These are phyloP conservation scores for Chenopodium berlandieri DNA, from an alignment of 148 eudicot genomes.

Conservation along the genomic window DNA sequence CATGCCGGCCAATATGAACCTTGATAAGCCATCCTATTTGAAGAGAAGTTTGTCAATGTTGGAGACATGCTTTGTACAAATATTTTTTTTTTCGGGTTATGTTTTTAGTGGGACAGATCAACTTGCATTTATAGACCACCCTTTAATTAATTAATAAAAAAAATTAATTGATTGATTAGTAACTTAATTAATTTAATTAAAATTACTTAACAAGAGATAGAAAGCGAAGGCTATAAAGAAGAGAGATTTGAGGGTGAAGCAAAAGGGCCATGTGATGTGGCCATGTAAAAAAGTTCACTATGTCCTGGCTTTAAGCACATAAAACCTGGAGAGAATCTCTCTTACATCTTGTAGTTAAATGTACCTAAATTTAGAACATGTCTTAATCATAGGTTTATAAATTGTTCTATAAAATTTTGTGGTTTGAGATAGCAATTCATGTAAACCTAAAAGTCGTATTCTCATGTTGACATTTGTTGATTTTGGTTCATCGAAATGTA, in stretches of 20 bases:
- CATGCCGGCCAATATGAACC: conserved; percentile 17
- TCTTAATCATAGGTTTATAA: conserved; percentile 1
- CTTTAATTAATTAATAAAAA: background rate
- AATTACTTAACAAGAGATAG: background rate
- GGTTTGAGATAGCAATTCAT: background rate
- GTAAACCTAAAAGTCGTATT: background rate
- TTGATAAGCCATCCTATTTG: conserved; percentile 1
- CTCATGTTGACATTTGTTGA: background rate
- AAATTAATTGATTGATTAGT: background rate
- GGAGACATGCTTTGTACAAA: conserved; percentile 15
- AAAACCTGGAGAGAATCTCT: conserved; percentile 49
- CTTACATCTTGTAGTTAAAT: background rate
- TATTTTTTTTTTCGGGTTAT: background rate
- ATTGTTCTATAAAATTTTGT: background rate
- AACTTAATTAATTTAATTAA: background rate
- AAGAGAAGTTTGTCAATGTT: conserved; percentile 15
- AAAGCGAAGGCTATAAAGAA: background rate
- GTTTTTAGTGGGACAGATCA: conserved; percentile 6
- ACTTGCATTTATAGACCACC: background rate
- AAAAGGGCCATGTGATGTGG: conserved; percentile 16
- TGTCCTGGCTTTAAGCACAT: conserved; percentile 41
- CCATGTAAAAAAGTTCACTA: conserved; percentile 24
- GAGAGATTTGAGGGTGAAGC: conserved; percentile 16
- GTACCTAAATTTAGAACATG: background rate
- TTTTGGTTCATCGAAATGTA: too few species aligned